phyloP scores from a whole-genome alignment of 2,329 filamentous ascomycete genomes.

The Fusarium sp. region DNA sequence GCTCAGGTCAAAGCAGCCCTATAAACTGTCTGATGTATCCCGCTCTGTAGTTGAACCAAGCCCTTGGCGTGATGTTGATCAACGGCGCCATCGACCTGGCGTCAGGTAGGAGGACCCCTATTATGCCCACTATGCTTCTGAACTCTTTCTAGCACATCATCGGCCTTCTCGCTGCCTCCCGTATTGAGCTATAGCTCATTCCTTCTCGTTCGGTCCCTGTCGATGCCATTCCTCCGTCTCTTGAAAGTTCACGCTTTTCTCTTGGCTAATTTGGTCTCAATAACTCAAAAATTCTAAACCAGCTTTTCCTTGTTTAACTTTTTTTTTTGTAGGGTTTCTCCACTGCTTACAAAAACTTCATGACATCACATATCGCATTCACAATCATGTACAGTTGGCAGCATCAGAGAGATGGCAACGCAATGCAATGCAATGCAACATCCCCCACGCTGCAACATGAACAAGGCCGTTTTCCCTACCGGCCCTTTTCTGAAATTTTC shows the following conservation, averaged over 20 bases:
- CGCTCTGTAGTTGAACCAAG: slow-evolving; percentile 10
- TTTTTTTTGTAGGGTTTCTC: slow-evolving; percentile 10
- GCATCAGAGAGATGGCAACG: slow-evolving; percentile 7
- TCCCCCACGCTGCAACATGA: slow-evolving; percentile 12
- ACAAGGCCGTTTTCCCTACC: not conserved
- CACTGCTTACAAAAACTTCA: slow-evolving; percentile 1
- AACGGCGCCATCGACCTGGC: slow-evolving; percentile 29
- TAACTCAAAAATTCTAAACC: slow-evolving; percentile 1
- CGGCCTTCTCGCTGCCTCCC: slow-evolving; percentile 20
- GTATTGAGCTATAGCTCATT: slow-evolving; percentile 20
- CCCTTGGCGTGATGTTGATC: slow-evolving; percentile 20
- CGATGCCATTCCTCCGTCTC: slow-evolving; percentile 31
- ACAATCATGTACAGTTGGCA: slow-evolving; percentile 13
- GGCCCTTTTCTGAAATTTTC: not conserved
- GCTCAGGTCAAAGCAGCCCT: slow-evolving; percentile 13
- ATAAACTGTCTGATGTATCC: not conserved
- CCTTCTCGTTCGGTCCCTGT: slow-evolving; percentile 21
- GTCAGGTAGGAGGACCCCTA: slow-evolving; percentile 20
- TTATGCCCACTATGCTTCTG: slow-evolving; percentile 28
- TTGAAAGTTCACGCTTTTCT: slow-evolving; percentile 2
- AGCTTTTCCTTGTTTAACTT: slow-evolving; percentile 7
- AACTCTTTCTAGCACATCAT: slow-evolving; percentile 27
- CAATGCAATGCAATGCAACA: slow-evolving; percentile 35
- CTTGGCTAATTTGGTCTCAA: slow-evolving; percentile 3
- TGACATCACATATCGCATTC: slow-evolving; percentile 13